Base-by-base conservation (phyloP, 768 basidiomycete genomes). In the Ephemerocybe angulata region DNA sequence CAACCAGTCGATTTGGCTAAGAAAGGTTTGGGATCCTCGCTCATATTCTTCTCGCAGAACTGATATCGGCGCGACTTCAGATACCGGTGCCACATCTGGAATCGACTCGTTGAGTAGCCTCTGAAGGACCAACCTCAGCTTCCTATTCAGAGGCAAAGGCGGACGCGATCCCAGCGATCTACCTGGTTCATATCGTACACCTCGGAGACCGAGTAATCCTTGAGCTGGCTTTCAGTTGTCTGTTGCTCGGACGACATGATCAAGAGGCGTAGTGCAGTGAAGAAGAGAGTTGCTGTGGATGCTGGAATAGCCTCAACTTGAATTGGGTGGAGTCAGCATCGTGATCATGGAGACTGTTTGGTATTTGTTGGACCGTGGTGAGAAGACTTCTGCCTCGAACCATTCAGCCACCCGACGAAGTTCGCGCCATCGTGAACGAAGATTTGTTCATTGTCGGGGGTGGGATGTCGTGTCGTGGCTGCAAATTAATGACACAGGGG, bases 1-100 rank as follows among this genome's bases (percentile, higher is more conserved):
- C 21, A 98, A 72, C 71, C 81, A 83, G 59, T 88, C 82, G 57
- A 98, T 87, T 71, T 96, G 91, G 53, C 78, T 73, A 4, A 88
- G 64, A 63, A 94, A 91, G 4, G 72, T 63, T 8, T 72, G 71
- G 0, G 83, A 76, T 2, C 83, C 84, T 30, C 74, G 72, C 61
- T 82, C 80, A 61, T 92, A 92, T 69, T 91, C 89, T 4, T 68
- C 73, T 27, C 86, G 81, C 42, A 92, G 72, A 3, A 68, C 68
- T 1, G 76, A 67, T 57, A 88, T 81, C 3, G 82, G 74, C 11
- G 74, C 72, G 47, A 87, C 71, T 17, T 69, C 63, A 29, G 81
- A 78, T 55, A 91, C 76, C 44, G 88, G 72, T 6, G 83, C 84
- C 13, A 78, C 75, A 38, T 65, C 59, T 4, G 69, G 66, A 24